These are phyloP conservation scores for Kwoniella botswanensis DNA, from an alignment of 768 basidiomycete genomes.

Conservation along the genomic window DNA sequence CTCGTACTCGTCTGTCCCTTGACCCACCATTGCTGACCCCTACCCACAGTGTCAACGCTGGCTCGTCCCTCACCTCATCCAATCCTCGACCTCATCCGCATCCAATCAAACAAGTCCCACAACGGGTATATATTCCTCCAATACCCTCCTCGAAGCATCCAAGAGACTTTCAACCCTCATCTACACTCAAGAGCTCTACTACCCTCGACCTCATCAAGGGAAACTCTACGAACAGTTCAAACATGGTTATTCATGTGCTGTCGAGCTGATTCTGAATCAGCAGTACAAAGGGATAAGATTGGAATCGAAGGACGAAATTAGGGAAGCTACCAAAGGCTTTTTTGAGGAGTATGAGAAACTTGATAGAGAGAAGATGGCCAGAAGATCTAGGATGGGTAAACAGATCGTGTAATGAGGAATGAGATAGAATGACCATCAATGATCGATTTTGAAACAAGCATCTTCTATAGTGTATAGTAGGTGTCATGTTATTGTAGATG, in stretches of 20 bases:
- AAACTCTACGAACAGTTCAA: not conserved
- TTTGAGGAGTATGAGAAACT: conserved; percentile 8
- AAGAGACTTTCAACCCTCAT: not conserved
- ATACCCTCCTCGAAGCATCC: not conserved
- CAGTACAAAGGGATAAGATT: not conserved
- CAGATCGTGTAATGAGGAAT: not conserved
- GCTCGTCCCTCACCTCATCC: not conserved
- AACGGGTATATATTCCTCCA: not conserved
- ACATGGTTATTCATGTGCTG: not conserved
- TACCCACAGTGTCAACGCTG: not conserved
- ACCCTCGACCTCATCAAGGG: conserved; percentile 1
- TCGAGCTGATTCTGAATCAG: not conserved
- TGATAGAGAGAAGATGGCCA: not conserved
- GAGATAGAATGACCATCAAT: too few relatives aligned
- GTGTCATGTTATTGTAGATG: too few relatives aligned
- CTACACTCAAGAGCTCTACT: conserved; percentile 5
- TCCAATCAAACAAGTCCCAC: not conserved
- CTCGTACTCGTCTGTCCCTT: not conserved
- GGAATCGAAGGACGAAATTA: not conserved
- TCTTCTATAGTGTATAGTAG: too few relatives aligned
- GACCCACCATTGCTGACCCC: too few relatives aligned
- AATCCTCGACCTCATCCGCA: not conserved
- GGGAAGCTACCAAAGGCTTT: not conserved
- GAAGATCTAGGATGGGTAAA: not conserved
- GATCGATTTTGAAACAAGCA: too few relatives aligned